Percentiles rank a stretch among this genome's conserved stretches.
These are phyloP conservation scores for Pseudogymnoascus sp. DNA, from an alignment of 2,329 filamentous ascomycete genomes.

Conservation along the genomic window DNA sequence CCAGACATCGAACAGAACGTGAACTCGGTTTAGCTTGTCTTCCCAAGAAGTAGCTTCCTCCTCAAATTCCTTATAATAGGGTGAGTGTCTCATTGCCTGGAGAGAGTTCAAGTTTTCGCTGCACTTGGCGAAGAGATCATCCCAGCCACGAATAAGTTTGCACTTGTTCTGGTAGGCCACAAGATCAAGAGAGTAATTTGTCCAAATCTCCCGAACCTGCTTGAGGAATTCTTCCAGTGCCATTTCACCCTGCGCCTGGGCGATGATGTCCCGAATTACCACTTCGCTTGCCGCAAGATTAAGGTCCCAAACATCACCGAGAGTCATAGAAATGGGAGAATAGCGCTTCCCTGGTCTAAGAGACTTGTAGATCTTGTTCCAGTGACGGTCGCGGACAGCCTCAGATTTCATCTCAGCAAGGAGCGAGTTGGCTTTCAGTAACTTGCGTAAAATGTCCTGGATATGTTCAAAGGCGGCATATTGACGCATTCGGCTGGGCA, in stretches of 20 bases:
- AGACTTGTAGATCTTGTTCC: slow-evolving; percentile 95
- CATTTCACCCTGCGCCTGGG: slow-evolving; percentile 96
- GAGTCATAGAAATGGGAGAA: slow-evolving; percentile 84
- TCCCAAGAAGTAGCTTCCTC: slow-evolving; percentile 96
- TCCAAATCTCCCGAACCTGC: slow-evolving; percentile 94
- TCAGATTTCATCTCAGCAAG: slow-evolving; percentile 91
- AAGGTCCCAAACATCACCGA: slow-evolving; percentile 98
- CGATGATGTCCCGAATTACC: slow-evolving; percentile 85
- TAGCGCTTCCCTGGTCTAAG: slow-evolving; percentile 89
- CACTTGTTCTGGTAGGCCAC: slow-evolving; percentile 98
- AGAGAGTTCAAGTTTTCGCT: slow-evolving; percentile 96
- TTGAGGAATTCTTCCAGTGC: slow-evolving; percentile 95
- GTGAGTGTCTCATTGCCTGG: slow-evolving; percentile 97
- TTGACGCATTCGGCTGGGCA: slow-evolving; percentile 97
- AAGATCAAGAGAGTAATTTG: slow-evolving; percentile 86
- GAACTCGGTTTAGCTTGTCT: slow-evolving; percentile 93
- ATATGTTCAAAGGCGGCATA: slow-evolving; percentile 99
- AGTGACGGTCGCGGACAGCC: slow-evolving; percentile 91
- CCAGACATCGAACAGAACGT: slow-evolving; percentile 98
- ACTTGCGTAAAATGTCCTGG: slow-evolving; percentile 77
- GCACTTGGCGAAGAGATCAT: slow-evolving; percentile 96
- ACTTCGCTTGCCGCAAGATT: slow-evolving; percentile 81
- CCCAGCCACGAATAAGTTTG: slow-evolving; percentile 92
- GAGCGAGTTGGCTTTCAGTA: slow-evolving; percentile 84
- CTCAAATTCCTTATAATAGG: slow-evolving; percentile 99